Conservation (phyloP, 2,329 filamentous ascomycete species). For the Setomelanomma holmii region DNA sequence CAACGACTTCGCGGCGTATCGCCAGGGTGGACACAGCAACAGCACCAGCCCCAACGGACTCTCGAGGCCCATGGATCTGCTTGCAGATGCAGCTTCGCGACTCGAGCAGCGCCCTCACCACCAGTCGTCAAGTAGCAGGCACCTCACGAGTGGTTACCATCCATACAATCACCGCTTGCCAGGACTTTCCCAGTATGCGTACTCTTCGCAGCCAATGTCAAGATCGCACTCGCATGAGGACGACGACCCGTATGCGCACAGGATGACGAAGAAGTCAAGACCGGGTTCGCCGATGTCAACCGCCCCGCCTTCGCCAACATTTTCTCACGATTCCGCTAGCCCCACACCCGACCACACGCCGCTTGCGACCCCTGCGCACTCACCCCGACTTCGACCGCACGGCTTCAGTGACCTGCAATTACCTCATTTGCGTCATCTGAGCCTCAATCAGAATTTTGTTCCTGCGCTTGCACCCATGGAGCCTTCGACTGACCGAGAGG, state of each 20-base stretch:
- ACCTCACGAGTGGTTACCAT: conserved; percentile 52
- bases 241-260: conserved; percentile 78
- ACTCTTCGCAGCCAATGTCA: conserved; percentile 84
- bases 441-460: conserved; percentile 64
- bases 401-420: conserved; percentile 76
- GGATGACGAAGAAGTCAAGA: conserved; percentile 84
- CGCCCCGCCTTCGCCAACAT: conserved; percentile 92
- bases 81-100: conserved; percentile 73
- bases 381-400: conserved; percentile 84
- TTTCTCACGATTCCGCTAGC: conserved; percentile 93
- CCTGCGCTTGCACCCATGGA: conserved; percentile 76
- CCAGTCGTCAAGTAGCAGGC: conserved; percentile 48
- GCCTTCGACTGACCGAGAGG: conserved; percentile 66
- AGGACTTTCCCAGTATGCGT: conserved; percentile 56
- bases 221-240: conserved; percentile 84
- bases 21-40: conserved; percentile 40
- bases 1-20: conserved; percentile 65
- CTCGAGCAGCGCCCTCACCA: conserved; percentile 67
- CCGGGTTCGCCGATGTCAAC: conserved; percentile 96
- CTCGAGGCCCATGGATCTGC: conserved; percentile 68
- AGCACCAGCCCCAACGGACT: conserved; percentile 57
- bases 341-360: conserved; percentile 98
- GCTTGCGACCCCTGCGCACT: conserved; percentile 94
- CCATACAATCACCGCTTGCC: conserved; percentile 69
- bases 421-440: conserved; percentile 80